Conservation (phyloP, 2,329 filamentous ascomycete species). For the Mariannaea elegans region DNA sequence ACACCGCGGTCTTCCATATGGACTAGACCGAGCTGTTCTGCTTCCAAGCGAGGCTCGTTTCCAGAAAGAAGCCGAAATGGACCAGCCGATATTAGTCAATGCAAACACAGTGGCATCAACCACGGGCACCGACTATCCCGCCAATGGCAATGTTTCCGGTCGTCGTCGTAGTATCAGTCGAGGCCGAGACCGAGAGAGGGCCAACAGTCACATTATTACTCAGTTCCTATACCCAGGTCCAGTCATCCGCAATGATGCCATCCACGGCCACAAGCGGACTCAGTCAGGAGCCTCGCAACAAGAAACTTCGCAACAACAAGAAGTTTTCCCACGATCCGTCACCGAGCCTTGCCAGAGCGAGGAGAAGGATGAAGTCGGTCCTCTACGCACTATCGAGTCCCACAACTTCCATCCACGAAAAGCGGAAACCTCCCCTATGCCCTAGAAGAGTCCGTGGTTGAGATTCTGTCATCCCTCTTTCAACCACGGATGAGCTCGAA, state of each 20-base stretch:
- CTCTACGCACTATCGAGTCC: slow-evolving; percentile 37
- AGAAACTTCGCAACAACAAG: background rate
- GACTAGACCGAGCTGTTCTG: slow-evolving; percentile 68
- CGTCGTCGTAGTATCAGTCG: slow-evolving; percentile 50
- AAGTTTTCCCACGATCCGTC: slow-evolving; percentile 33
- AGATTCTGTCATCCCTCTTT: background rate
- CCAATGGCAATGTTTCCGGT: slow-evolving; percentile 37
- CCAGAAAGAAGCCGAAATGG: slow-evolving; percentile 60
- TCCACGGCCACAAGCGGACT: slow-evolving; percentile 39
- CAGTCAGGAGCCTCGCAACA: slow-evolving; percentile 40
- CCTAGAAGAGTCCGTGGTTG: slow-evolving; percentile 32
- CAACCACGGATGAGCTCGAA: background rate
- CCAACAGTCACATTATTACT: slow-evolving; percentile 54
- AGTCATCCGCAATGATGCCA: slow-evolving; percentile 44
- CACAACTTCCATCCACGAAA: slow-evolving; percentile 38
- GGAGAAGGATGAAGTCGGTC: slow-evolving; percentile 40
- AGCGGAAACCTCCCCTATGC: slow-evolving; percentile 38
- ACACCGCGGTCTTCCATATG: slow-evolving; percentile 74
- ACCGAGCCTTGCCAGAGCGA: slow-evolving; percentile 41
- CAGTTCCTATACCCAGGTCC: slow-evolving; percentile 61
- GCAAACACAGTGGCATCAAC: slow-evolving; percentile 49
- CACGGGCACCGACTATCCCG: slow-evolving; percentile 38
- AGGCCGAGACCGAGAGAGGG: slow-evolving; percentile 47
- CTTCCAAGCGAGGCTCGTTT: slow-evolving; percentile 66
- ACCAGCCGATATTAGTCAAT: slow-evolving; percentile 50